Conservation (phyloP, 2,329 filamentous ascomycete species). For the Aspergillus jensenii region DNA sequence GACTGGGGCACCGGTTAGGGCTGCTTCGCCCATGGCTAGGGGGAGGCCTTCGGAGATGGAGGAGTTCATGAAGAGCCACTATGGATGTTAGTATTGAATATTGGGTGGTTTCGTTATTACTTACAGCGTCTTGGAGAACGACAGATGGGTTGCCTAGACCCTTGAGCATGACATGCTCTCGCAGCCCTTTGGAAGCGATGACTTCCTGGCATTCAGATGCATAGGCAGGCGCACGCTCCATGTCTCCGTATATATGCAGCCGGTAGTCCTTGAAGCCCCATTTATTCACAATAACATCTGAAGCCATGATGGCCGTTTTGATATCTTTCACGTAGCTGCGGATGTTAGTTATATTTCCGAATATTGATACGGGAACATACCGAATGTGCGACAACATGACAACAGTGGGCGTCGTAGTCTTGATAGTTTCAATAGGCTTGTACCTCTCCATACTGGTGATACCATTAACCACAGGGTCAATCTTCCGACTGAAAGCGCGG, state of each 20-base stretch:
- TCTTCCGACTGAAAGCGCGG: constrained; percentile 57
- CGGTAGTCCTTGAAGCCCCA: constrained; percentile 64
- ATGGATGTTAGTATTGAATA: constrained; percentile 31
- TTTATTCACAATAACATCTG: constrained; percentile 64
- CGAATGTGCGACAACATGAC: constrained; percentile 62
- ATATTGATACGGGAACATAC: constrained; percentile 2
- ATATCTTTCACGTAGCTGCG: constrained; percentile 54
- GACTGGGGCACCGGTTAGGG: constrained; percentile 44
- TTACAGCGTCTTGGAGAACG: constrained; percentile 15
- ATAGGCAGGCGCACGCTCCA: constrained; percentile 62
- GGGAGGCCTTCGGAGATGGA: constrained; percentile 46
- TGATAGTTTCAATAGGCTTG: constrained; percentile 58
- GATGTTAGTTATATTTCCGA: background rate
- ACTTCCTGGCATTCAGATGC: constrained; percentile 59
- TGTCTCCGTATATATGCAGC: constrained; percentile 64
- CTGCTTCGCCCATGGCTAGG: constrained; percentile 45
- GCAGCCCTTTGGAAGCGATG: constrained; percentile 55
- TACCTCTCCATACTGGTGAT: constrained; percentile 65
- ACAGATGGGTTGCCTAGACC: constrained; percentile 16
- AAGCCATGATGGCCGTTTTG: constrained; percentile 62
- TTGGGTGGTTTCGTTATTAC: background rate
- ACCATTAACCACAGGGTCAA: constrained; percentile 65
- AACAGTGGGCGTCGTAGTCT: constrained; percentile 58
- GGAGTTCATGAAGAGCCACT: constrained; percentile 53
- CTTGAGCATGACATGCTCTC: constrained; percentile 52